Conservation (phyloP, 768 basidiomycete species). For the Clitopilus hobsonii region DNA sequence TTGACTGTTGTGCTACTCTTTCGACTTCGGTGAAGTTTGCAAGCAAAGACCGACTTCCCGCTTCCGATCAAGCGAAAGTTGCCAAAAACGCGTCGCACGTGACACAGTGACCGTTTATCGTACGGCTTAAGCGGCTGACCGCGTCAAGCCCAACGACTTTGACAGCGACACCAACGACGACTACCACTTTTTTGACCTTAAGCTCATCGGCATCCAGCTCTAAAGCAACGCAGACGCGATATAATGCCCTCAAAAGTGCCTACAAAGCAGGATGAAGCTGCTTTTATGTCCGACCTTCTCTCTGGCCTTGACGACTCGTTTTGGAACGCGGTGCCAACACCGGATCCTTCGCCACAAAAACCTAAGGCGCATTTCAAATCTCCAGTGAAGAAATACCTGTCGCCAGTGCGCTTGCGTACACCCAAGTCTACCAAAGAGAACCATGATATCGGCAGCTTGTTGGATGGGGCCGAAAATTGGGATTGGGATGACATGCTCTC, state of each 20-base stretch:
- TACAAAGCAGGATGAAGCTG: constrained; percentile 31
- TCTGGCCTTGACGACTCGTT: constrained; percentile 47
- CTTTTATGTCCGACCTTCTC: constrained; percentile 49
- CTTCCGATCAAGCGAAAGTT: background rate
- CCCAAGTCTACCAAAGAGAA: constrained; percentile 21
- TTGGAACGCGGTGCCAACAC: constrained; percentile 37
- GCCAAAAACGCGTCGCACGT: background rate
- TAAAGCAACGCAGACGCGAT: no score
- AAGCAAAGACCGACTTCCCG: no score
- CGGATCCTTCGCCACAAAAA: constrained; percentile 26
- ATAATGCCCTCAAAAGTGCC: background rate
- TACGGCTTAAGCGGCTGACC: background rate
- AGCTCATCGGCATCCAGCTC: no score
- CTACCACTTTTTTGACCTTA: no score
- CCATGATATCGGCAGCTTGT: constrained; percentile 41
- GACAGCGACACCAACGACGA: background rate
- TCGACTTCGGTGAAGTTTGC: no score
- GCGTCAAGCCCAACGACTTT: background rate
- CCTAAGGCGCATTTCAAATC: constrained; percentile 2
- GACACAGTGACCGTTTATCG: background rate
- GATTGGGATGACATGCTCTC: constrained; percentile 58
- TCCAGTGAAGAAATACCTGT: constrained; percentile 4
- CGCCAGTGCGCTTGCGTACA: constrained; percentile 5
- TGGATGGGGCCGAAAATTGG: constrained; percentile 69
- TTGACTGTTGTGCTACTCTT: no score